These are phyloP conservation scores for Apiospora pterosperma DNA, from an alignment of 2,329 filamentous ascomycete species.

Conservation along the genomic window DNA sequence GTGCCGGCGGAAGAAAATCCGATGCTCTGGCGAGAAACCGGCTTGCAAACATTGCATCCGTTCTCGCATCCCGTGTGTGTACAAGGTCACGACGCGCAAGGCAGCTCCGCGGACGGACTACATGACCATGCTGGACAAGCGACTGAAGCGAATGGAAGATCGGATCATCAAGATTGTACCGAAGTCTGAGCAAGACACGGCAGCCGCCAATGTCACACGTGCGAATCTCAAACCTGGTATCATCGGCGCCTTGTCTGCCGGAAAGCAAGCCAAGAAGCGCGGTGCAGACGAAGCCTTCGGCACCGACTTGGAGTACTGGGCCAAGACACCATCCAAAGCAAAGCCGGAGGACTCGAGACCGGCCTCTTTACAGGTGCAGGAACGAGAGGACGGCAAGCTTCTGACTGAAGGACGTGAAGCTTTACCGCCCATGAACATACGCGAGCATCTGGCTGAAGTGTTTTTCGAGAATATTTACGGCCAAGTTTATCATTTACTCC, in stretches of 20 bases:
- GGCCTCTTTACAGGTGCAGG: conserved; percentile 54
- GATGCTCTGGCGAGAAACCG: conserved; percentile 95
- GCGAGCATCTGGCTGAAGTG: conserved; percentile 88
- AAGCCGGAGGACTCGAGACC: conserved; percentile 46
- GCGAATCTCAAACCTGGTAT: conserved; percentile 81
- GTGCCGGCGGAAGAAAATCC: conserved; percentile 94
- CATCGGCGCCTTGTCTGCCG: conserved; percentile 47
- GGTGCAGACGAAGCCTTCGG: conserved; percentile 85
- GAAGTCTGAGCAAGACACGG: conserved; percentile 72
- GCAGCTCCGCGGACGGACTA: conserved; percentile 94
- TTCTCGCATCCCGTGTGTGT: conserved; percentile 91
- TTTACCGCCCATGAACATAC: conserved; percentile 79
- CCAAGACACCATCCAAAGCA: conserved; percentile 54
- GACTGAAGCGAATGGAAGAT: conserved; percentile 95
- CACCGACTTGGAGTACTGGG: conserved; percentile 77
- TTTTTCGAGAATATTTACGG: conserved; percentile 97
- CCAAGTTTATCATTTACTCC: conserved; percentile 88
- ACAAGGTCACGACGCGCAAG: conserved; percentile 94
- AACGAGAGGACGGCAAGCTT: conserved; percentile 72
- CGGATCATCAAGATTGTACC: conserved; percentile 94
- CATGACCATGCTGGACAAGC: conserved; percentile 98
- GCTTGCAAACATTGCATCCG: conserved; percentile 94
- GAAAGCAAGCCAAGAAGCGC: conserved; percentile 72
- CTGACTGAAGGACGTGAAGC: conserved; percentile 79
- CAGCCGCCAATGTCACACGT: conserved; percentile 63